Conservation (phyloP, 805 yeast genomes). For the Phaffomyces antillensis region DNA sequence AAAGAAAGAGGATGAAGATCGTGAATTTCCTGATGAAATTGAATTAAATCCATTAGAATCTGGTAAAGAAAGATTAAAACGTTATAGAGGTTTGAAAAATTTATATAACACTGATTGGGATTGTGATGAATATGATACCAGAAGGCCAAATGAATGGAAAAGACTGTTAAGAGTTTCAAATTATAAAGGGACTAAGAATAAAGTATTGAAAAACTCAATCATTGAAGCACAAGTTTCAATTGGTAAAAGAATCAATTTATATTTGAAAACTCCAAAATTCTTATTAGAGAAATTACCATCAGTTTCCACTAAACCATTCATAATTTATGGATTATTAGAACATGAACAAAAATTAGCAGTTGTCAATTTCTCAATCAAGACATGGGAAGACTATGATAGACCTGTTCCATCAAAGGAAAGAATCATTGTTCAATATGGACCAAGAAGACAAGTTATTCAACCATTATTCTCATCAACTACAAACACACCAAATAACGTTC, state of each 20-base stretch:
- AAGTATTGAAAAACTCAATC: slow-evolving; percentile 51
- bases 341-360: slow-evolving; percentile 86
- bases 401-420: slow-evolving; percentile 82
- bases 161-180: slow-evolving; percentile 68
- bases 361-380: slow-evolving; percentile 70
- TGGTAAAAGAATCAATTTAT: slow-evolving; percentile 60
- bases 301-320: slow-evolving; percentile 43
- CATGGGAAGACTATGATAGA: slow-evolving; percentile 85
- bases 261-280: slow-evolving; percentile 47
- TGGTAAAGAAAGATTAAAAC: slow-evolving; percentile 64
- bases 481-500: slow-evolving; percentile 75
- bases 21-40: slow-evolving; percentile 92
- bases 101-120: slow-evolving; percentile 82
- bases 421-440: slow-evolving; percentile 86
- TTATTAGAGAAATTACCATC: slow-evolving; percentile 38
- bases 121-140: slow-evolving; percentile 70
- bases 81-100: slow-evolving; percentile 85
- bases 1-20: slow-evolving; percentile 68
- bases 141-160: slow-evolving; percentile 72
- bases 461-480: slow-evolving; percentile 82
- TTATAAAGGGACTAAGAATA: slow-evolving; percentile 69
- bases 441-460: slow-evolving; percentile 73
- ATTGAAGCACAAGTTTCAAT: slow-evolving; percentile 40
- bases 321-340: slow-evolving; percentile 65
- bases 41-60: slow-evolving; percentile 73